Percentiles rank a stretch among this genome's conserved stretches.
Evolutionary conservation across 2,329 filamentous ascomycete genomes (phyloP).

Genomic region (Trichoderma sp.): DNA sequence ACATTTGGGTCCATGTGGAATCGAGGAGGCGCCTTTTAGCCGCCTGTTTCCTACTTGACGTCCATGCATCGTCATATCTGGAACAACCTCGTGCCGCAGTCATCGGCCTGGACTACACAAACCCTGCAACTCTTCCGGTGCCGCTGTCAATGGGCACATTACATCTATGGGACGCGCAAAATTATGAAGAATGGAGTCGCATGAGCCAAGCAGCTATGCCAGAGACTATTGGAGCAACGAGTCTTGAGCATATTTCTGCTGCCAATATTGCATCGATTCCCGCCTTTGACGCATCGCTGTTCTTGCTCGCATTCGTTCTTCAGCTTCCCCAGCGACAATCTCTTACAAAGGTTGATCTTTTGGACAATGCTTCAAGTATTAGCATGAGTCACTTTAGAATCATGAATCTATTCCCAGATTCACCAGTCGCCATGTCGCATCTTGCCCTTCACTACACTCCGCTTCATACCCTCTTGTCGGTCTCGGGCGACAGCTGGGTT

Average conservation of each 20-base stretch:
- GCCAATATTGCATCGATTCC: conserved; percentile 43
- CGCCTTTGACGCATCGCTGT: conserved; percentile 46
- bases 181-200: conserved; percentile 51
- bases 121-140: conserved; percentile 45
- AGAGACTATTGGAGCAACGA: conserved; percentile 37
- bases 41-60: conserved; percentile 60
- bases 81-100: conserved; percentile 49
- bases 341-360: conserved; percentile 36
- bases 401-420: conserved; percentile 49
- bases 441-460: conserved; percentile 62
- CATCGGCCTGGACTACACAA: conserved; percentile 44
- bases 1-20: conserved; percentile 57
- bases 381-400: conserved; percentile 39
- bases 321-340: conserved; percentile 44
- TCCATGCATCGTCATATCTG: conserved; percentile 59
- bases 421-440: conserved; percentile 56
- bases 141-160: conserved; percentile 52
- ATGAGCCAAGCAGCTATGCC: conserved; percentile 36
- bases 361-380: conserved; percentile 35
- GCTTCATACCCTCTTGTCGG: conserved; percentile 60
- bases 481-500: conserved; percentile 62
- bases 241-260: conserved; percentile 43
- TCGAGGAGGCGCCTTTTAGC: conserved; percentile 57
- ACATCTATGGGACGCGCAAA: conserved; percentile 54
- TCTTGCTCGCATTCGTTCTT: conserved; percentile 47